Evolutionary conservation across 2,329 filamentous ascomycete species (phyloP), one percentile per base, ranked within the genome.

Genomic region (Fusarium continuum): DNA sequence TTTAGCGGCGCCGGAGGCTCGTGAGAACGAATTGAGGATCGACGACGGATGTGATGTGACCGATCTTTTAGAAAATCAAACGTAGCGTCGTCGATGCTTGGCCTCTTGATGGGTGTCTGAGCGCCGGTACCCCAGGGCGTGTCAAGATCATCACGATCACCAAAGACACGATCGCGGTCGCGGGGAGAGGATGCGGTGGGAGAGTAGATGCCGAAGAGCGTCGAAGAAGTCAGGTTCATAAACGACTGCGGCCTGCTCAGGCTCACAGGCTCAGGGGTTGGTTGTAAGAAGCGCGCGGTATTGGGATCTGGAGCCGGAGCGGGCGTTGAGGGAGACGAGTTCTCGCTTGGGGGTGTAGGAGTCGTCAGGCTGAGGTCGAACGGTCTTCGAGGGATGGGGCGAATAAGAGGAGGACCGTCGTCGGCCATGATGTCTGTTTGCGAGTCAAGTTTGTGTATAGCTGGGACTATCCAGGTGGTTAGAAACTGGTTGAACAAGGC

Each of bases 131-230:
- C 91, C 89, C 90, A 95, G 3, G 92, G 92, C 10, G 90, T 93
- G 51, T 83, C 80, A 4, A 82, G 76, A 61, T 88, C 87, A 64
- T 87, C 86, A 56, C 72, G 65, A 36, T 77, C 73, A 14, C 71
- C 71, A 48, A 74, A 74, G 55, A 73, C 72, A 70, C 80, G 75
- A 65, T 83, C 77, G 63, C 77, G 75, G 65, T 83, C 77, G 63
- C 77, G 76, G 38, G 84, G 80, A 55, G 85, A 84, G 58, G 85
- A 85, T 26, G 84, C 83, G 1, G 86, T 85, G 7, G 87, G 88
- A 10, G 88, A 88, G 80, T 96, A 99, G 71, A 99, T 99, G 50
- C 95, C 94, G 68, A 90, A 91, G 6, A 99, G 85, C 0, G 95
- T 97, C 3, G 92, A 93, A 9, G 91, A 89, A 5, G 92, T 97